Base-by-base conservation (phyloP, 164 flowering plant genomes). In the Stephania yunnanensis region DNA sequence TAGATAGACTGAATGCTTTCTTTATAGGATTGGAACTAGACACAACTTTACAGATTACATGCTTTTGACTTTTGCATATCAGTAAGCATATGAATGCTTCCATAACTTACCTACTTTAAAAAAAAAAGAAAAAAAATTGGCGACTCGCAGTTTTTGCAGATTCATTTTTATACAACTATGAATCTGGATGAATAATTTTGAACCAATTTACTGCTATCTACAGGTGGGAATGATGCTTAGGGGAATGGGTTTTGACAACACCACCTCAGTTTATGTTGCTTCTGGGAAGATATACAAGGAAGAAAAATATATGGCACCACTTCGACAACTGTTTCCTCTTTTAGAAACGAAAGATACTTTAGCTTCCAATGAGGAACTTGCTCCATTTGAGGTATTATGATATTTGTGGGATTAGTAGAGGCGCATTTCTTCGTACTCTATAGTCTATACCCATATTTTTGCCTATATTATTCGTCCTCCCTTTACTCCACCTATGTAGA, bases 171-270 rank as follows among this genome's bases (percentile, higher is more conserved):
- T 66, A 10, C 42, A 8, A 66, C 36, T 66, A 4, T 8, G 42
- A 30, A 66, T 66, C 42, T 10, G 69, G 36, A 66, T 66, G n/a
- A 30, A 3, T 66, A 66, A 2, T 58, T 46, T 50, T 73, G 45
- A 73, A 55, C 22, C 63, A 73, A 31, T 44, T 77, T n/a, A 52
- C 25, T 75, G 65, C 61, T n/a, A 71, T 74, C 46, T 79, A 78
- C 82, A 95, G 99, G 99, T 93, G 6, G 97, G 99, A 70, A 90
- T 95, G 96, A 92, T 95, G 96, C 99, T 95, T 53, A 86, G 98
- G 73, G 99, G 97, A 74, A 93, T 95, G 97, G 99, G 98, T 46
- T 95, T 95, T 77, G 93, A 92, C 78, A 95, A 95, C 79, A 87
- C 85, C 61, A 95, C 98, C 25, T 81, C 89, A 29, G 84, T 95